Conservation (phyloP, 768 basidiomycete genomes). For the Auriculariales sp. region DNA sequence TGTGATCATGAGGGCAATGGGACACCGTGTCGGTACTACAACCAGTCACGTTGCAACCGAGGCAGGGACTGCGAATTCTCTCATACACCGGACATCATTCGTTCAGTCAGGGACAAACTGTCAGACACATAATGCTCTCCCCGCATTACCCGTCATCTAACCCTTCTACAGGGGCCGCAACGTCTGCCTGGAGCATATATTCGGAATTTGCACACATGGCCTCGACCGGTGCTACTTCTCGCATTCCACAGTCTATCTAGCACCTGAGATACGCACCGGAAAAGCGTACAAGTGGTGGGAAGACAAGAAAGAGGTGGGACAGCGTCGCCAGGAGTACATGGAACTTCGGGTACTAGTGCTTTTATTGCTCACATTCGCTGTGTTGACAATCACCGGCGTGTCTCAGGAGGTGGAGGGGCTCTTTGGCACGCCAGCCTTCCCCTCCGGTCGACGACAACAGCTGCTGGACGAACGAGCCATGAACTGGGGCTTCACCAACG, state of each 20-base stretch:
- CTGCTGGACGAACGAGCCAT: slow-evolving; percentile 8
- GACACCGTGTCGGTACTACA: slow-evolving; percentile 4
- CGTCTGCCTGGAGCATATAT: slow-evolving; percentile 3
- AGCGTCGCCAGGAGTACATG: too few species aligned
- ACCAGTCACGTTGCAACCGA: slow-evolving; percentile 2
- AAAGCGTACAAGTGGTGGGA: not conserved
- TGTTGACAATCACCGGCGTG: too few species aligned
- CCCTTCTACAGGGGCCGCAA: slow-evolving; percentile 1
- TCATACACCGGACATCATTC: slow-evolving; percentile 1
- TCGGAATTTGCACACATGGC: not conserved
- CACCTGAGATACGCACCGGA: not conserved
- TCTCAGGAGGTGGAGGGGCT: too few species aligned
- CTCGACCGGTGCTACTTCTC: not conserved
- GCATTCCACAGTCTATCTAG: not conserved
- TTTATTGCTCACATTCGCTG: too few species aligned
- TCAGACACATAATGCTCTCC: not conserved
- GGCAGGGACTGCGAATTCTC: slow-evolving; percentile 1
- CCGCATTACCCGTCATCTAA: not conserved
- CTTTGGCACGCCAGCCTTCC: too few species aligned
- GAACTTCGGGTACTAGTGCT: too few species aligned
- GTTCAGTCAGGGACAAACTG: not conserved
- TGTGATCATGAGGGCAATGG: slow-evolving; percentile 3
- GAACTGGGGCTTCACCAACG: slow-evolving; percentile 21
- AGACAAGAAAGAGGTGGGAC: not conserved
- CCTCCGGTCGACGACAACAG: not conserved